Evolutionary conservation across 106 monocot species (phyloP), one percentile per base, ranked within the genome.

Genomic region (Allium cepa): DNA sequence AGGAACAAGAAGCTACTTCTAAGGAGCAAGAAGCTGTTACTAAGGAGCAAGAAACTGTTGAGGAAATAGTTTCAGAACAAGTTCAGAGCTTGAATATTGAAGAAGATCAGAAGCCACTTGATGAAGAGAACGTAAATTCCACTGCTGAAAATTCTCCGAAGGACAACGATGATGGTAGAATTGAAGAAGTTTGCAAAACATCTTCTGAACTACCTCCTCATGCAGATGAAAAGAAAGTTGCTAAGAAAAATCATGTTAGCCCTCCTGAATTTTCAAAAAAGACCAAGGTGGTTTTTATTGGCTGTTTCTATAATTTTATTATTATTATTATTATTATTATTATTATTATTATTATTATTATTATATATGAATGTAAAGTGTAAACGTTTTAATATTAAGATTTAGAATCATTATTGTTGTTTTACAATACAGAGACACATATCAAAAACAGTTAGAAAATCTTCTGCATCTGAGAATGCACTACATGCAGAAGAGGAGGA

Each of bases 381-480:
- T 55, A 1, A 1, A 11, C 15, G 3, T 55, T 55, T 55, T 55
- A 55, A 8, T 6, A 15, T 53, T 55, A 55, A 55, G 53, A 12
- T 12, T 55, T 15, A 55, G 53, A 55, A 7, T 15, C 3, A 55
- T 15, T 55, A 55, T 55, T 12, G 50, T 69, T 64, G 50, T 11
- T 28, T 49, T 61, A 22, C 17, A 9, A 55, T 64, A 13, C 77
- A 85, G 85, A 49, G 50, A 17, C 74, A 74, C 61, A 59, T 71
- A 15, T 9, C 57, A 49, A 57, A 61, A 7, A 73, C 47, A 8
- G 8, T 62, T 64, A 82, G 78, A 73, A 80, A 72, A 62, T 83
- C 85, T 53, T 57, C 75, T 49, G 80, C 83, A 57, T 60, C 73
- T 55, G 84, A 87, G 22, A 80, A 83, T 36, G 10, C 62, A 72